Percentiles rank a stretch among this genome's conserved stretches.
phyloP scores from a whole-genome alignment of 345 rosid genomes.

The Camelina sativa region DNA sequence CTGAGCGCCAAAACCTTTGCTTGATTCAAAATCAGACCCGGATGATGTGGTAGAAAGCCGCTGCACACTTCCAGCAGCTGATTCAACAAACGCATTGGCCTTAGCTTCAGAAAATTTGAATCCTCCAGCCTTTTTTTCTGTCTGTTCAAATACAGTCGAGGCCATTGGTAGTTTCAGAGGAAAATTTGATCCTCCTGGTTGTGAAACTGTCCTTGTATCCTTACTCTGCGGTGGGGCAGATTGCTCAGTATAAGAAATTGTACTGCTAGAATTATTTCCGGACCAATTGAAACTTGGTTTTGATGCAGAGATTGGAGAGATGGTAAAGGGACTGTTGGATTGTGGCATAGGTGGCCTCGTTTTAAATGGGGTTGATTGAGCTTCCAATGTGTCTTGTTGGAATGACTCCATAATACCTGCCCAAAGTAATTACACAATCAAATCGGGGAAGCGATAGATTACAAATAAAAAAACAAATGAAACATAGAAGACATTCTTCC shows the following conservation, averaged over 20 bases:
- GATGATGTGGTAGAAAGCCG: conserved; percentile 11
- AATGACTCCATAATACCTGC: conserved; percentile 52
- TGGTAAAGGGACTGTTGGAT: conserved; percentile 41
- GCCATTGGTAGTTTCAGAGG: conserved; percentile 44
- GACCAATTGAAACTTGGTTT: conserved; percentile 42
- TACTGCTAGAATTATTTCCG: conserved; percentile 40
- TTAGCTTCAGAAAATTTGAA: conserved; percentile 40
- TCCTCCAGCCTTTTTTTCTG: conserved; percentile 49
- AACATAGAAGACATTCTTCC: conserved; percentile 23
- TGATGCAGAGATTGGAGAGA: conserved; percentile 48
- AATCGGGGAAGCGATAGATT: conserved; percentile 5
- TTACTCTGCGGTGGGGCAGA: conserved; percentile 39
- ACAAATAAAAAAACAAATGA: conserved; percentile 5
- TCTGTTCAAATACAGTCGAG: conserved; percentile 38
- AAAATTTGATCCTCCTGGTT: conserved; percentile 49
- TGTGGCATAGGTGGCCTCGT: conserved; percentile 45
- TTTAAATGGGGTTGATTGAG: conserved; percentile 49
- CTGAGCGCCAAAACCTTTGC: conserved; percentile 46
- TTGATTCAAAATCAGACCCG: conserved; percentile 35
- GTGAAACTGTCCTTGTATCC: conserved; percentile 48
- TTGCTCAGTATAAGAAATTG: conserved; percentile 47
- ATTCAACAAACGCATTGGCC: conserved; percentile 39
- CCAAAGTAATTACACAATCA: conserved; percentile 30
- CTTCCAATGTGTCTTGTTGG: conserved; percentile 47
- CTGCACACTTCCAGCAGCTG: conserved; percentile 40